A percentile compares a stretch with the other conserved stretches of the same genome.
These are phyloP conservation scores for Wickerhamomyces strasburgensis DNA, from an alignment of 805 yeast genomes.

Conservation along the genomic window DNA sequence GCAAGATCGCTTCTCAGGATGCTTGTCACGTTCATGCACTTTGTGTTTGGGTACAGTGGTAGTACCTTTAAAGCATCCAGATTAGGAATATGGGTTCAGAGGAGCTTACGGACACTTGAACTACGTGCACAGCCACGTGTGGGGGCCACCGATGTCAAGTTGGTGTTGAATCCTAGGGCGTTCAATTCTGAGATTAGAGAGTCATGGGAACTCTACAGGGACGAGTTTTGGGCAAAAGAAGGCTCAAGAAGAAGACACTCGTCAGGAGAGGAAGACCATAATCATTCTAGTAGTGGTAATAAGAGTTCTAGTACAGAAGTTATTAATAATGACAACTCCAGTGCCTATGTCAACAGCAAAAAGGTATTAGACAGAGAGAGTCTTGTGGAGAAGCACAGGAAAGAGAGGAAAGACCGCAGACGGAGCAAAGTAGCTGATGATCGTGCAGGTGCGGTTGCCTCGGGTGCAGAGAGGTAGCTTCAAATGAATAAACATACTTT, in stretches of 20 bases:
- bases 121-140: slow-evolving; percentile 49
- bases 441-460: slow-evolving; percentile 1
- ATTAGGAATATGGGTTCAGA: slow-evolving; percentile 9
- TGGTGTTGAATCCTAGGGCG: slow-evolving; percentile 74
- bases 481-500: too few relatives aligned
- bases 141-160: slow-evolving; percentile 77
- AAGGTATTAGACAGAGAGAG: slow-evolving; percentile 25
- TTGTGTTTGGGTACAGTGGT: slow-evolving; percentile 6
- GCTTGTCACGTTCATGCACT: slow-evolving; percentile 16
- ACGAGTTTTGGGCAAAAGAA: slow-evolving; percentile 90
- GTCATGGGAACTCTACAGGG: slow-evolving; percentile 91
- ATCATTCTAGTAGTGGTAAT: too few relatives aligned
- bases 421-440: slow-evolving; percentile 22
- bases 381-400: slow-evolving; percentile 33
- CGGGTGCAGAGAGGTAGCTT: too few relatives aligned
- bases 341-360: too few relatives aligned
- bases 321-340: too few relatives aligned
- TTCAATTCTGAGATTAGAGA: slow-evolving; percentile 82
- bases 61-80: slow-evolving; percentile 9
- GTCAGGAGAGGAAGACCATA: slow-evolving; percentile 6
- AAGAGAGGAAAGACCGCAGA: slow-evolving; percentile 37
- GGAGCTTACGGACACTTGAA: slow-evolving; percentile 18
- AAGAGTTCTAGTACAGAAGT: too few relatives aligned
- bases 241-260: slow-evolving; percentile 53
- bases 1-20: slow-evolving; percentile 26